These are phyloP conservation scores for Protomyces arabidopsidicola DNA, from an alignment of 1,139 yeast species.

Conservation along the genomic window DNA sequence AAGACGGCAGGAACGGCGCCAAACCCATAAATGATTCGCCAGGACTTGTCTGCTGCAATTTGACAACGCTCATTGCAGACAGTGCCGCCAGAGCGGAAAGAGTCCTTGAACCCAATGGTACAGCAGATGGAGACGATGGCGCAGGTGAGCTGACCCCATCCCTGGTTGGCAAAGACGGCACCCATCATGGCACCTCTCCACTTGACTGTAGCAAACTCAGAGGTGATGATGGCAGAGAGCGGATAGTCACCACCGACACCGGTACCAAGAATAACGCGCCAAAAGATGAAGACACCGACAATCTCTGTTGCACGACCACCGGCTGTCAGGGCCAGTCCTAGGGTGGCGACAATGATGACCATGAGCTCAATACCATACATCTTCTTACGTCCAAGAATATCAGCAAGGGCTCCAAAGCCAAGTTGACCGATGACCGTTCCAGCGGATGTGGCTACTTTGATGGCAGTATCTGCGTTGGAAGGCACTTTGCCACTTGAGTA, in stretches of 20 bases:
- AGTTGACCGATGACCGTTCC: slow-evolving; percentile 89
- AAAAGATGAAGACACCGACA: slow-evolving; percentile 65
- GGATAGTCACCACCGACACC: slow-evolving; percentile 99
- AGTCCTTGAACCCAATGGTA: slow-evolving; percentile 66
- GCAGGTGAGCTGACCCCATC: slow-evolving; percentile 84
- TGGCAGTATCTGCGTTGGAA: slow-evolving; percentile 61
- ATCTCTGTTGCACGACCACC: slow-evolving; percentile 63
- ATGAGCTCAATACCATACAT: slow-evolving; percentile 82
- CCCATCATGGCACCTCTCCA: slow-evolving; percentile 98
- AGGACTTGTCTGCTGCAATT: slow-evolving; percentile 83
- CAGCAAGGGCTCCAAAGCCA: slow-evolving; percentile 75
- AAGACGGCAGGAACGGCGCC: slow-evolving; percentile 83
- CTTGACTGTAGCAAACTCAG: slow-evolving; percentile 83
- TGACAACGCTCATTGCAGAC: slow-evolving; percentile 62
- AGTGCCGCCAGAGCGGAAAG: slow-evolving; percentile 48
- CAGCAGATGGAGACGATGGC: slow-evolving; percentile 72
- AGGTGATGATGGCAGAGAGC: slow-evolving; percentile 83
- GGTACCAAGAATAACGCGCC: slow-evolving; percentile 81
- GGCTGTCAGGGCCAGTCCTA: slow-evolving; percentile 67
- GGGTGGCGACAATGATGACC: slow-evolving; percentile 70
- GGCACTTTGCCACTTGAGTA: slow-evolving; percentile 52
- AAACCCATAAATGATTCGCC: slow-evolving; percentile 83
- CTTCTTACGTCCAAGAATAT: slow-evolving; percentile 74
- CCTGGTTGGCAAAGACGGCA: slow-evolving; percentile 89
- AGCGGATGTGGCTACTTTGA: slow-evolving; percentile 84